These are phyloP conservation scores for Naganishia albida DNA, from an alignment of 1,284 basidiomycete genomes.

Conservation along the genomic window DNA sequence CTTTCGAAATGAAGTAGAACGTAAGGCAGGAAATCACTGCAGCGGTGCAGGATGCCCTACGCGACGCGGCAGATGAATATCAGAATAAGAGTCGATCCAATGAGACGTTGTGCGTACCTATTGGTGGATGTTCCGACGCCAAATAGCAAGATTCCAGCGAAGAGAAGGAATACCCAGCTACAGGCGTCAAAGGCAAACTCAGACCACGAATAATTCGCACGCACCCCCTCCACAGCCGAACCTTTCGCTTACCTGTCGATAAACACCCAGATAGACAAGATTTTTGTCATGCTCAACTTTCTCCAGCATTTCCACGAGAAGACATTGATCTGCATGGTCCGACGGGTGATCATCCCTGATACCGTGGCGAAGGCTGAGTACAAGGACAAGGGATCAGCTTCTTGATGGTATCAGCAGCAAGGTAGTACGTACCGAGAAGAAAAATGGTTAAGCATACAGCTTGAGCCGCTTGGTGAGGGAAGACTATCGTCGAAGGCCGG, in stretches of 20 bases:
- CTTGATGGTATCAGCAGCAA: background rate
- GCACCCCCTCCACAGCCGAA: too few species aligned
- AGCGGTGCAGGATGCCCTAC: slow-evolving; percentile 5
- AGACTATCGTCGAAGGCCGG: slow-evolving; percentile 3
- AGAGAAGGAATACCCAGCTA: slow-evolving; percentile 14
- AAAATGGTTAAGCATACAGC: slow-evolving; percentile 12
- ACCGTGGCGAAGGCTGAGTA: slow-evolving; percentile 3
- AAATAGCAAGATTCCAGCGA: slow-evolving; percentile 9
- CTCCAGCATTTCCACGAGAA: slow-evolving; percentile 8
- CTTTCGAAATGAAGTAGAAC: slow-evolving; percentile 23
- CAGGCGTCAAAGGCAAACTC: background rate
- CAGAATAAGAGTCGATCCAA: background rate
- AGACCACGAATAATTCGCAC: too few species aligned
- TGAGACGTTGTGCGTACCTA: background rate
- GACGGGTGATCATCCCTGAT: slow-evolving; percentile 12
- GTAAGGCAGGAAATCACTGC: slow-evolving; percentile 13
- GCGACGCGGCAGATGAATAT: background rate
- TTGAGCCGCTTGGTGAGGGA: slow-evolving; percentile 11
- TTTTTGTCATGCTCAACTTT: slow-evolving; percentile 8
- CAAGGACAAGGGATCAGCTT: too few species aligned
- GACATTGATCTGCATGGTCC: slow-evolving; percentile 11
- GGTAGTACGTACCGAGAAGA: background rate
- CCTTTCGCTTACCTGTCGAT: slow-evolving; percentile 7
- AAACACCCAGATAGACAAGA: slow-evolving; percentile 14
- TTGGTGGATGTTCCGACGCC: slow-evolving; percentile 19